A percentile compares a stretch with the other conserved stretches of the same genome.
These are phyloP conservation scores for Melanomma pulvis-pyrius DNA, from an alignment of 495 filamentous ascomycete genomes.

Conservation along the genomic window DNA sequence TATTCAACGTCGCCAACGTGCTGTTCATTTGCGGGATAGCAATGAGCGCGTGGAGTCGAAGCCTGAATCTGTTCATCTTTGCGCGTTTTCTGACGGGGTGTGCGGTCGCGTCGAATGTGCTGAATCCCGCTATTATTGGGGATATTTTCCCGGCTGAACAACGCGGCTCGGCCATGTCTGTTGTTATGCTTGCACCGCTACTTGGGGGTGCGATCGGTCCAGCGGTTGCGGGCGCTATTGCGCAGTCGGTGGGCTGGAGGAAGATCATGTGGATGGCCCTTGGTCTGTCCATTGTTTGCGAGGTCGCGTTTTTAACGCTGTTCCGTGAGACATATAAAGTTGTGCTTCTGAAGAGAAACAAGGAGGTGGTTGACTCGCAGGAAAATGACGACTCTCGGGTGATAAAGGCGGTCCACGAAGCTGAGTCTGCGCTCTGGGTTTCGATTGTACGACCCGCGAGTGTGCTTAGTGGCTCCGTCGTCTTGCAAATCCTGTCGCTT, in stretches of 20 bases:
- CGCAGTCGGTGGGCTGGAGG: constrained; percentile 31
- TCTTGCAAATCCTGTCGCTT: constrained; percentile 54
- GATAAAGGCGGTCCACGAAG: not conserved
- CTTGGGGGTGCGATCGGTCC: constrained; percentile 49
- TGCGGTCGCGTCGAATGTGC: constrained; percentile 57
- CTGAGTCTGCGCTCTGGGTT: constrained; percentile 35
- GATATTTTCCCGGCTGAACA: constrained; percentile 58
- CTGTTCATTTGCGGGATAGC: constrained; percentile 54
- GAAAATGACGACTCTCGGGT: not conserved
- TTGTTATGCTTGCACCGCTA: constrained; percentile 62
- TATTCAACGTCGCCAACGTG: constrained; percentile 56
- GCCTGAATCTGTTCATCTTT: constrained; percentile 50
- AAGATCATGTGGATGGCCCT: constrained; percentile 30
- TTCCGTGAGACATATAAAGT: constrained; percentile 40
- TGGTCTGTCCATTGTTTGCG: constrained; percentile 16
- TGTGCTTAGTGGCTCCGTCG: constrained; percentile 53
- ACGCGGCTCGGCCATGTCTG: constrained; percentile 56
- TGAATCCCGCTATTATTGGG: constrained; percentile 62
- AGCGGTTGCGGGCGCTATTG: constrained; percentile 20
- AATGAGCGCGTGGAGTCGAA: constrained; percentile 50
- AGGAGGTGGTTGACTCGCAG: not conserved
- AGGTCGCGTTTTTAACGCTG: constrained; percentile 32
- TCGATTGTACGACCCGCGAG: constrained; percentile 53
- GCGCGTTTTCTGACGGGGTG: constrained; percentile 56
- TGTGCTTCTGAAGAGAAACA: constrained; percentile 22